phyloP scores from a whole-genome alignment of 2,329 filamentous ascomycete species.

The Penicillium sp. region DNA sequence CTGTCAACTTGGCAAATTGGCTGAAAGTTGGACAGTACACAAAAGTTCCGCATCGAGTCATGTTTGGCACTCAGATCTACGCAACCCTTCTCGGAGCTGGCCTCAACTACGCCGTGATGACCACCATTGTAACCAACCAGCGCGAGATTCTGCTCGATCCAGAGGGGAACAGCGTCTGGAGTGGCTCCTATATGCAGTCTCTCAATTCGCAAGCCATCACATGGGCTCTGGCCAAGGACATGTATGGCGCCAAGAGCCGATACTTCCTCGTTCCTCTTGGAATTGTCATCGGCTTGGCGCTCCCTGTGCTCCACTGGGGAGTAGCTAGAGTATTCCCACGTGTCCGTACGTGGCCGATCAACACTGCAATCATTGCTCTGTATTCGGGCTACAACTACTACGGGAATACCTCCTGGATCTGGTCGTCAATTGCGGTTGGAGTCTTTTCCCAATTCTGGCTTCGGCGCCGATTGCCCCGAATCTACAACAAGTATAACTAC shows the following conservation, averaged over 20 bases:
- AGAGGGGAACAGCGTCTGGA: constrained; percentile 51
- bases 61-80: constrained; percentile 43
- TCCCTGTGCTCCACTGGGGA: background rate
- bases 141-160: constrained; percentile 44
- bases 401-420: constrained; percentile 44
- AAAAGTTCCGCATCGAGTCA: constrained; percentile 44
- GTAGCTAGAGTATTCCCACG: background rate
- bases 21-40: constrained; percentile 41
- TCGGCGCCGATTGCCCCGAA: constrained; percentile 18
- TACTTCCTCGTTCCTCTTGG: constrained; percentile 34
- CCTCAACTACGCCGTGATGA: constrained; percentile 51
- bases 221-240: constrained; percentile 33
- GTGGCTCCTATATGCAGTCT: constrained; percentile 50
- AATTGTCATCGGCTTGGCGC: background rate
- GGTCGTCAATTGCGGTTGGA: constrained; percentile 24
- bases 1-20: background rate
- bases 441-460: constrained; percentile 26
- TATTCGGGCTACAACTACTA: constrained; percentile 47
- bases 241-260: constrained; percentile 43
- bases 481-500: constrained; percentile 41
- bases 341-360: constrained; percentile 25
- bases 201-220: constrained; percentile 41
- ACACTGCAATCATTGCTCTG: constrained; percentile 47
- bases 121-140: constrained; percentile 48
- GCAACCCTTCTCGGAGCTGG: constrained; percentile 32